A percentile compares a stretch with the other conserved stretches of the same genome.
phyloP scores from a whole-genome alignment of 2,329 filamentous ascomycete genomes.

The Saccharata proteae region DNA sequence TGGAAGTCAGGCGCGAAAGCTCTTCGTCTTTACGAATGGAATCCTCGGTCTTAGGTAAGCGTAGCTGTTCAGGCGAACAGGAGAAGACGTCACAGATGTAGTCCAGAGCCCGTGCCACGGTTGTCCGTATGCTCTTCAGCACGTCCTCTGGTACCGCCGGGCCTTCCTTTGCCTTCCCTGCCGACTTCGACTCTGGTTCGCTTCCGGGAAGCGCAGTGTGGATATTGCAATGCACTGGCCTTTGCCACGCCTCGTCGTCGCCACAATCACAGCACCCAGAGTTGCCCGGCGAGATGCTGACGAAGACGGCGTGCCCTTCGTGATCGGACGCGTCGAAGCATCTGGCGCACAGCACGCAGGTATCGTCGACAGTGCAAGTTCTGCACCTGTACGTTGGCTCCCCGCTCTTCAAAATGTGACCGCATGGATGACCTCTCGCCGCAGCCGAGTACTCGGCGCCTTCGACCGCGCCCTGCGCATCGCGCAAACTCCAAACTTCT shows the following conservation, averaged over 20 bases:
- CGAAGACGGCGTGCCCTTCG: conserved; percentile 80
- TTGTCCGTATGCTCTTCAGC: conserved; percentile 66
- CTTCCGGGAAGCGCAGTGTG: conserved; percentile 50
- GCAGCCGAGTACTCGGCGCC: conserved; percentile 90
- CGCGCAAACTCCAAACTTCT: conserved; percentile 66
- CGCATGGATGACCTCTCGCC: conserved; percentile 84
- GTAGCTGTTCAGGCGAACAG: conserved; percentile 89
- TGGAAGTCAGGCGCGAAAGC: conserved; percentile 61
- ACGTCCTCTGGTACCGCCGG: conserved; percentile 59
- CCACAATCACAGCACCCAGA: conserved; percentile 97
- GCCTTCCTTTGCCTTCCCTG: conserved; percentile 47
- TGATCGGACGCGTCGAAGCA: conserved; percentile 96
- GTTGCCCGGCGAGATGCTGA: conserved; percentile 78
- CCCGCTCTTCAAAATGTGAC: conserved; percentile 90
- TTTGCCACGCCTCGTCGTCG: conserved; percentile 85
- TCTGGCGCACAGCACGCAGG: conserved; percentile 83
- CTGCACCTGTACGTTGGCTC: conserved; percentile 92
- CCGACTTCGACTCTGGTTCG: conserved; percentile 26
- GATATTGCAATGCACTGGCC: conserved; percentile 83
- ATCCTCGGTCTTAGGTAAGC: conserved; percentile 70
- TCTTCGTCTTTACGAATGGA: conserved; percentile 73
- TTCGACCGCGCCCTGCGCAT: conserved; percentile 84
- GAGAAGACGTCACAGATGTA: conserved; percentile 97
- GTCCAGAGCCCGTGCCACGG: conserved; percentile 73
- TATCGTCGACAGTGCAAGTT: conserved; percentile 89